Conservation (phyloP, 2,329 filamentous ascomycete species). For the Cryphonectria parasitica region DNA sequence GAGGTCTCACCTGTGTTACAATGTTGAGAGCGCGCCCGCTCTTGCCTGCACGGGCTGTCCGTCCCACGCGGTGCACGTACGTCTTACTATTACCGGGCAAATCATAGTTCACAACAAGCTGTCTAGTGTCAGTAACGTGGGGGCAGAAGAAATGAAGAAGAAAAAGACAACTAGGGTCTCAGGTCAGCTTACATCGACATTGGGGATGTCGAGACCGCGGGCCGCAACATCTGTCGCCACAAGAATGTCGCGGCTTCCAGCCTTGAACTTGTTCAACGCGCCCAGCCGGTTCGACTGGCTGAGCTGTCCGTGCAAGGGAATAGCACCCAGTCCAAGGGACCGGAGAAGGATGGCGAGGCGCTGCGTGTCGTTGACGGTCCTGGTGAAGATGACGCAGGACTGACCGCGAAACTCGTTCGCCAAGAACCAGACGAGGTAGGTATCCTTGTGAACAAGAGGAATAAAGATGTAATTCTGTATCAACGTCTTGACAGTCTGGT, state of each 20-base stretch:
- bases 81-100: constrained; percentile 85
- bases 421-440: constrained; percentile 82
- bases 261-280: constrained; percentile 87
- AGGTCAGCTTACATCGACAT: constrained; percentile 63
- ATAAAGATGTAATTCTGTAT: constrained; percentile 87
- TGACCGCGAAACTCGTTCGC: constrained; percentile 83
- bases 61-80: constrained; percentile 86
- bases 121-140: neutral
- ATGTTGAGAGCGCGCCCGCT: constrained; percentile 79
- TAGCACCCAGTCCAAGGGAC: constrained; percentile 83
- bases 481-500: constrained; percentile 89
- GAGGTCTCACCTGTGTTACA: constrained; percentile 65
- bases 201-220: constrained; percentile 88
- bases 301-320: constrained; percentile 90
- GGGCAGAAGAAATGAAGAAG: neutral
- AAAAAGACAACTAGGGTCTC: neutral
- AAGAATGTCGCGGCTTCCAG: constrained; percentile 79
- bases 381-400: constrained; percentile 85
- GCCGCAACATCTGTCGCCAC: constrained; percentile 95
- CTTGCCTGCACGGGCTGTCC: constrained; percentile 85
- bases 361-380: constrained; percentile 91
- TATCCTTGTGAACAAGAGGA: constrained; percentile 85
- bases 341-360: constrained; percentile 82
- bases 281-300: constrained; percentile 85
- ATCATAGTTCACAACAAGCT: constrained; percentile 57